phyloP scores from a whole-genome alignment of 306 rosid genomes.

The Castanopsis chinensis region DNA sequence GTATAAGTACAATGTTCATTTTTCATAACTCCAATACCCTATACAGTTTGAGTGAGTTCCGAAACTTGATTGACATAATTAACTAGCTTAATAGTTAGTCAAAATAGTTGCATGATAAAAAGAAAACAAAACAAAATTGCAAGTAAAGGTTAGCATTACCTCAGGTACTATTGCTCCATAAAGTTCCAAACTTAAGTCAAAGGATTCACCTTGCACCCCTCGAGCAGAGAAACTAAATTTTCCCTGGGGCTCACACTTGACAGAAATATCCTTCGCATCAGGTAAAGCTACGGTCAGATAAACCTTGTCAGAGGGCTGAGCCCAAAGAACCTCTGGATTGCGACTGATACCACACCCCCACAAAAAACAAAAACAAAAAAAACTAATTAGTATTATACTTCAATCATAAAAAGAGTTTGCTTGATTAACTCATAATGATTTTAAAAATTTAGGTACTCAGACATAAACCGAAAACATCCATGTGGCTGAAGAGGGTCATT shows the following conservation, averaged over 20 bases:
- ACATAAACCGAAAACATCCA: too few species aligned
- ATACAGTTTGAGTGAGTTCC: not conserved
- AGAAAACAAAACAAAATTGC: not conserved
- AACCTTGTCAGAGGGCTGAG: conserved; percentile 82
- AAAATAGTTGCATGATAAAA: not conserved
- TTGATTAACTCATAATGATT: too few species aligned
- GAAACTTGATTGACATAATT: not conserved
- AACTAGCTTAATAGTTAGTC: not conserved
- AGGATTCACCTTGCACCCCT: conserved; percentile 57
- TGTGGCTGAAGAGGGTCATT: too few species aligned
- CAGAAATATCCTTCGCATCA: conserved; percentile 73
- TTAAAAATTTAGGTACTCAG: not conserved
- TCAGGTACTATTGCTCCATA: conserved; percentile 58
- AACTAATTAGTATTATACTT: too few species aligned
- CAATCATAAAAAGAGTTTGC: too few species aligned
- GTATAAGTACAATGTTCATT: too few species aligned
- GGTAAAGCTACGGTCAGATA: conserved; percentile 80
- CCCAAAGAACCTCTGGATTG: conserved; percentile 92
- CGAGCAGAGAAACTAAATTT: conserved; percentile 73
- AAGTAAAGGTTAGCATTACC: conserved; percentile 40
- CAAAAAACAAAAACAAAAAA: not conserved
- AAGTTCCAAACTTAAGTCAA: conserved; percentile 64
- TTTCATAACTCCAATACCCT: not conserved
- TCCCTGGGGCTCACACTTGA: conserved; percentile 82
- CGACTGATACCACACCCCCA: conserved; percentile 44